Evolutionary conservation across 805 yeast genomes (phyloP), one percentile per base, ranked within the genome.

Genomic region (Maudiozyma pseudohumilis): DNA sequence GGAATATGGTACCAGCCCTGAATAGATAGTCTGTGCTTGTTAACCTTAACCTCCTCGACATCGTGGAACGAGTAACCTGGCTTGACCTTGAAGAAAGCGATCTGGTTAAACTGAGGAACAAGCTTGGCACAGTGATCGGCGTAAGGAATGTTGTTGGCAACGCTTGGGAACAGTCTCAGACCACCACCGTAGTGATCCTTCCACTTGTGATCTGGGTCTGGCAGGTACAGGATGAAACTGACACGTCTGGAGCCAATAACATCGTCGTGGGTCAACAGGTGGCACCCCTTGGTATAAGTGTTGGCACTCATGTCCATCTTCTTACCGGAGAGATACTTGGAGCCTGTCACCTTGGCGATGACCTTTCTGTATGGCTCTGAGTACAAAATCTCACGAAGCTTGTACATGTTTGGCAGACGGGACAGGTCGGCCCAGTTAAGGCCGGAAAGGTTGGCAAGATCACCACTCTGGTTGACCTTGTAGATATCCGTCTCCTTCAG

Each of bases 1-100:
- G 99, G 99, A 36, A 88, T 84, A 59, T 92, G 99, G 56, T 89
- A 94, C 99, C 99, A 94, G 1, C 99, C 99, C 53, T 92, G 96
- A 42, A 92, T 85, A 0, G 95, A 84, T 25, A 92, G 65, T 53
- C 99, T 71, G 45, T 87, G 94, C 54, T 80, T 84, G 53, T 88
- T 95, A 2, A 79, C 95, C 43, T 80, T 72, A 1, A 94, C 98
- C 59, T 92, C 98, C 62, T 94, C 97, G 10, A 92, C 99, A 51
- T 94, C 98, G 59, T 92, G 99, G 70, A 92, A 92, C 2, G 95
- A 83, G 34, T 80, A 72, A 0, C 98, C 99, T 0, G 98, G 99
- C 55, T 87, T 92, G 11, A 92, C 97, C 5, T 82, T 80, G 68
- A 92, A 92, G 54, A 92, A 85, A 0, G 97, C 96, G 54, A 92